phyloP scores from a whole-genome alignment of 192 early-diverging fungal species.

The Geranomyces variabilis region DNA sequence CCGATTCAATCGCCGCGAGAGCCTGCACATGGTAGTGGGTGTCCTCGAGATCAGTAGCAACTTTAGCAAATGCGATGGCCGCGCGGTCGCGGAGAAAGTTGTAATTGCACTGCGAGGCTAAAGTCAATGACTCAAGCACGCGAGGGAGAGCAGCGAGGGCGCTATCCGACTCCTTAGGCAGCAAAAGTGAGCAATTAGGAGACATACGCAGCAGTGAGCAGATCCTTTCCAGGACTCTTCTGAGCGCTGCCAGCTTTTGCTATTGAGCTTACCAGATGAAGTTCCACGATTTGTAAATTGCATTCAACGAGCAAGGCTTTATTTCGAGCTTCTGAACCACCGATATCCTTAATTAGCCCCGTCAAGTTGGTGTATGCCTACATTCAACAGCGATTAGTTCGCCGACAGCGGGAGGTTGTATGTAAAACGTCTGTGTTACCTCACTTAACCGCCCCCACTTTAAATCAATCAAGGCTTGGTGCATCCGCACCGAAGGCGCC shows the following conservation, averaged over 20 bases:
- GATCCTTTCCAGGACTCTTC: too few relatives aligned
- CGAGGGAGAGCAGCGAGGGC: constrained; percentile 3
- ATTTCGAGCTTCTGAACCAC: neutral
- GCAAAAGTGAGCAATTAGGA: neutral
- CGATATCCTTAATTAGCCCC: neutral
- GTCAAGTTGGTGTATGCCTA: neutral
- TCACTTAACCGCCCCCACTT: neutral
- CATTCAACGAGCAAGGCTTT: constrained; percentile 4
- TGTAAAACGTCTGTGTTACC: too few relatives aligned
- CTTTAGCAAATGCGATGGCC: neutral
- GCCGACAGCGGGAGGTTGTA: too few relatives aligned
- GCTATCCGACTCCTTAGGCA: neutral
- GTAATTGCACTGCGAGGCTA: neutral
- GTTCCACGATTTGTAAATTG: neutral
- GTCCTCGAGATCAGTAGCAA: neutral
- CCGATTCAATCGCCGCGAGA: neutral
- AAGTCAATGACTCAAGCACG: neutral
- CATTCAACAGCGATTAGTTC: too few relatives aligned
- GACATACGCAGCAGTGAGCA: too few relatives aligned
- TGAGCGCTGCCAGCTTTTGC: too few relatives aligned
- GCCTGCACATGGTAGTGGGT: neutral
- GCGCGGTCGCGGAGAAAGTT: neutral
- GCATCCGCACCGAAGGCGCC: neutral
- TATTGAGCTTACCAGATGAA: neutral
- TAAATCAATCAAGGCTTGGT: neutral